Evolutionary conservation across 2,329 filamentous ascomycete genomes (phyloP).

Genomic region (Teratosphaeria zuluensis): DNA sequence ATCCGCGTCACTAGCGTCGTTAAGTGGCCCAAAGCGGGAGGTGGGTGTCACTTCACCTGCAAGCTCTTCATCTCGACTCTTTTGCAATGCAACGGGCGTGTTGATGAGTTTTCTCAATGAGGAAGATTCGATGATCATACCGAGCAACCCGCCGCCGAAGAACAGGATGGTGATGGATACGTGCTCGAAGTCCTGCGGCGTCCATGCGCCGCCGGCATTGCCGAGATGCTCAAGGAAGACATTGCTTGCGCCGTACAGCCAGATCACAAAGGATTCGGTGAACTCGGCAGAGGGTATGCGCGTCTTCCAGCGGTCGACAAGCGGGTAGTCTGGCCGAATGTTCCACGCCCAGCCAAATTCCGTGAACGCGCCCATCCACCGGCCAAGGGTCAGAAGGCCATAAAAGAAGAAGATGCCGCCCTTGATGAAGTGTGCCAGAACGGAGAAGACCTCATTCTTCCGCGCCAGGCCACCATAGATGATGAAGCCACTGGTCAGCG

Average conservation of each 20-base stretch:
- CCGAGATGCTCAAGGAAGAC: slow-evolving; percentile 86
- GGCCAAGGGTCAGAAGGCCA: slow-evolving; percentile 73
- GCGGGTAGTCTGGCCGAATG: slow-evolving; percentile 52
- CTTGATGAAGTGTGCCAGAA: slow-evolving; percentile 88
- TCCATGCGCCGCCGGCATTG: slow-evolving; percentile 61
- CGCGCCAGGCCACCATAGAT: slow-evolving; percentile 71
- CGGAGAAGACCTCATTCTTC: slow-evolving; percentile 57
- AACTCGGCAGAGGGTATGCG: slow-evolving; percentile 71
- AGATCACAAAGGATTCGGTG: slow-evolving; percentile 80
- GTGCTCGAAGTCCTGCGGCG: slow-evolving; percentile 76
- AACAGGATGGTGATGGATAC: slow-evolving; percentile 88
- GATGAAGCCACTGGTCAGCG: slow-evolving; percentile 61
- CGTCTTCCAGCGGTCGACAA: slow-evolving; percentile 53
- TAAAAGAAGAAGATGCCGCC: slow-evolving; percentile 94
- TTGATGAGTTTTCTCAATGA: slow-evolving; percentile 58
- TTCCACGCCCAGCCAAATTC: slow-evolving; percentile 97
- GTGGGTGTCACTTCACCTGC: slow-evolving; percentile 6
- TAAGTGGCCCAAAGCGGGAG: slow-evolving; percentile 4
- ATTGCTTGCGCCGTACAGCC: slow-evolving; percentile 79
- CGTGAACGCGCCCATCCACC: slow-evolving; percentile 83
- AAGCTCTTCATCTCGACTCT: slow-evolving; percentile 24
- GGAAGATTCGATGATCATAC: slow-evolving; percentile 28
- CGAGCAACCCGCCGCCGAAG: slow-evolving; percentile 73
- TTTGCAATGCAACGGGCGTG: slow-evolving; percentile 35
- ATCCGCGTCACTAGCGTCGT: background rate